These are phyloP conservation scores for Aspergillus fumigatiaffinis DNA, from an alignment of 2,329 filamentous ascomycete species.

Conservation along the genomic window DNA sequence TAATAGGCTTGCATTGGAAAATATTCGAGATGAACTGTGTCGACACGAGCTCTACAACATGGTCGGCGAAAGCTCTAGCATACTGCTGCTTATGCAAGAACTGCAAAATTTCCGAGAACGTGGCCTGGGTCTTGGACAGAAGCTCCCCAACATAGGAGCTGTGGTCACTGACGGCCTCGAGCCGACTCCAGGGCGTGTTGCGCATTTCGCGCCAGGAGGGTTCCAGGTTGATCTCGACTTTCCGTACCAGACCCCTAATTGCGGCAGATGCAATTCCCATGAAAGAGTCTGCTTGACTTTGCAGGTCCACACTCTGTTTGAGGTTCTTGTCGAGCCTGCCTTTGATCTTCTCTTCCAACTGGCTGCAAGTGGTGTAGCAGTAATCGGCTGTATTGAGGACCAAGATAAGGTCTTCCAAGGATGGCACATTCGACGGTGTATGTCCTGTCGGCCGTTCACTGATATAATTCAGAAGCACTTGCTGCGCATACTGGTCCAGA, in stretches of 20 bases:
- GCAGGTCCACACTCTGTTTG: conserved; percentile 73
- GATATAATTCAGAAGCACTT: conserved; percentile 74
- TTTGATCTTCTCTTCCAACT: conserved; percentile 92
- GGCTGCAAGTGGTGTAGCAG: conserved; percentile 88
- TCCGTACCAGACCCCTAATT: conserved; percentile 76
- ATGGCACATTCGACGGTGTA: conserved; percentile 49
- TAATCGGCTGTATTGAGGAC: conserved; percentile 97
- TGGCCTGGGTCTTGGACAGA: conserved; percentile 66
- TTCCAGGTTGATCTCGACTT: conserved; percentile 78
- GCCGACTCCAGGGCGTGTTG: conserved; percentile 89
- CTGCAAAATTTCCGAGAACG: conserved; percentile 69
- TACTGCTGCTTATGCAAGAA: conserved; percentile 88
- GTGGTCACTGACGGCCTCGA: conserved; percentile 90
- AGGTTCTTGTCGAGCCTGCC: conserved; percentile 80
- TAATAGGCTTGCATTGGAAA: conserved; percentile 83
- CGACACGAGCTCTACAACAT: conserved; percentile 84
- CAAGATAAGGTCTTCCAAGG: conserved; percentile 71
- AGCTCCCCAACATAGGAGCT: conserved; percentile 87
- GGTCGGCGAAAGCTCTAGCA: conserved; percentile 89
- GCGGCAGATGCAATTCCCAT: conserved; percentile 89
- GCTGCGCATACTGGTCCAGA: conserved; percentile 90
- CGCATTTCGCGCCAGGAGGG: conserved; percentile 94
- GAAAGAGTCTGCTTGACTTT: conserved; percentile 90
- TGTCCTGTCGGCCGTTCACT: conserved; percentile 55
- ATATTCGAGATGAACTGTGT: conserved; percentile 77